Percentiles rank a stretch among this genome's conserved stretches.
These are phyloP conservation scores for Colletotrichum acutatum DNA, from an alignment of 2,329 filamentous ascomycete species.

Conservation along the genomic window DNA sequence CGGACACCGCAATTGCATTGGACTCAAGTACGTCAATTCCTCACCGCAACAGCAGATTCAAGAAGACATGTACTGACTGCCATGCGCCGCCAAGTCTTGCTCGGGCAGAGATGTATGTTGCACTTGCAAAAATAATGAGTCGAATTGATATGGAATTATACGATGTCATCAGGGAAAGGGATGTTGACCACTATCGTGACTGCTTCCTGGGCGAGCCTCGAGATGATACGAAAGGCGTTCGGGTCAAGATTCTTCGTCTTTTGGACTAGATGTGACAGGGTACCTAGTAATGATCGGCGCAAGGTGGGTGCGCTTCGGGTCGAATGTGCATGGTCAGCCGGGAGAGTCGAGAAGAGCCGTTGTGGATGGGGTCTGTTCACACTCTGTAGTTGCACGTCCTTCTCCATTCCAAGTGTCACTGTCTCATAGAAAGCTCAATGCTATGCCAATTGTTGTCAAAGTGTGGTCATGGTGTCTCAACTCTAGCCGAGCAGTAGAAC, in stretches of 20 bases:
- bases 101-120: slow-evolving; percentile 10
- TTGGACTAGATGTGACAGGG: slow-evolving; percentile 36
- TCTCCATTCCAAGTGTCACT: neutral
- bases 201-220: slow-evolving; percentile 6
- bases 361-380: too few relatives aligned
- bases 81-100: neutral
- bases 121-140: slow-evolving; percentile 17
- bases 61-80: neutral
- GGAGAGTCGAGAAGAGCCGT: neutral
- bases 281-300: neutral
- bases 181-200: slow-evolving; percentile 23
- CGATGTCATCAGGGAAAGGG: slow-evolving; percentile 33
- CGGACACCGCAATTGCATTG: neutral
- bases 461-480: neutral
- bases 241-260: slow-evolving; percentile 35
- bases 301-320: neutral
- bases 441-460: too few relatives aligned
- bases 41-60: neutral
- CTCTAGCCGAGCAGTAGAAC: too few relatives aligned
- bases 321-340: neutral
- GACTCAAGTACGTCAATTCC: neutral
- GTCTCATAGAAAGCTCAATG: neutral
- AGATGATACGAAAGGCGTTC: slow-evolving; percentile 27
- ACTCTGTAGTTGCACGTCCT: neutral
- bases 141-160: slow-evolving; percentile 38